Conservation (phyloP, 768 basidiomycete species). For the Termitomyces sp. region DNA sequence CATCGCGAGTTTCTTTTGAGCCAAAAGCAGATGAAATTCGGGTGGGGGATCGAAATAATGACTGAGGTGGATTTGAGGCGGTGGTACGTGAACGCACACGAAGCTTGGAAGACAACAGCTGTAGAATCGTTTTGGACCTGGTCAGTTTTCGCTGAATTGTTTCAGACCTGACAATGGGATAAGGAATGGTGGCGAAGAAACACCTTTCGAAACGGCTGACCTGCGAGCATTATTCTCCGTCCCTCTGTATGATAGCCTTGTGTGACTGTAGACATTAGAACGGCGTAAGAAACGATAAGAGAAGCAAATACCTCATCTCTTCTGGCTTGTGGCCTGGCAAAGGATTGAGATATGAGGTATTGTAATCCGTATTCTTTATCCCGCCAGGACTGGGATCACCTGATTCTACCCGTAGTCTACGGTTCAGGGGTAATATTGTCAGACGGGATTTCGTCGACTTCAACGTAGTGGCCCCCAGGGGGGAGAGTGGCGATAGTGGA, state of each 20-base stretch:
- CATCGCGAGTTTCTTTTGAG: conserved; percentile 38
- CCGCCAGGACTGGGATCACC: neutral
- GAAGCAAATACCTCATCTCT: conserved; percentile 8
- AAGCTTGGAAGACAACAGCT: conserved; percentile 28
- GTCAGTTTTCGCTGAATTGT: conserved; percentile 14
- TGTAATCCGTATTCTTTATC: conserved; percentile 8
- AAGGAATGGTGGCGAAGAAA: neutral
- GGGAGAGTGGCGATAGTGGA: conserved; percentile 10
- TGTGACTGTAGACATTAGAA: neutral
- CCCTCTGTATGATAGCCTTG: neutral
- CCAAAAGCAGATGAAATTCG: conserved; percentile 16
- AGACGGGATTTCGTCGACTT: conserved; percentile 14
- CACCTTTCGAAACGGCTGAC: neutral
- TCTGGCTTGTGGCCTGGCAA: neutral
- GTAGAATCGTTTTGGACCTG: conserved; percentile 26
- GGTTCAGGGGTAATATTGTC: conserved; percentile 14
- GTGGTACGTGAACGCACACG: conserved; percentile 9
- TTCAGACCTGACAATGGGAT: conserved; percentile 5
- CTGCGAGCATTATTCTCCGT: conserved; percentile 1
- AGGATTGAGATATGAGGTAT: neutral
- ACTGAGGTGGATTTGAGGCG: conserved; percentile 4
- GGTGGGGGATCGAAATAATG: conserved; percentile 11
- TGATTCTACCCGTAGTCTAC: conserved; percentile 8
- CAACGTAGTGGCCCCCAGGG: conserved; percentile 16
- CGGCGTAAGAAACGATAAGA: neutral